Conservation (phyloP, 805 yeast genomes). For the Metschnikowia santaceciliae region DNA sequence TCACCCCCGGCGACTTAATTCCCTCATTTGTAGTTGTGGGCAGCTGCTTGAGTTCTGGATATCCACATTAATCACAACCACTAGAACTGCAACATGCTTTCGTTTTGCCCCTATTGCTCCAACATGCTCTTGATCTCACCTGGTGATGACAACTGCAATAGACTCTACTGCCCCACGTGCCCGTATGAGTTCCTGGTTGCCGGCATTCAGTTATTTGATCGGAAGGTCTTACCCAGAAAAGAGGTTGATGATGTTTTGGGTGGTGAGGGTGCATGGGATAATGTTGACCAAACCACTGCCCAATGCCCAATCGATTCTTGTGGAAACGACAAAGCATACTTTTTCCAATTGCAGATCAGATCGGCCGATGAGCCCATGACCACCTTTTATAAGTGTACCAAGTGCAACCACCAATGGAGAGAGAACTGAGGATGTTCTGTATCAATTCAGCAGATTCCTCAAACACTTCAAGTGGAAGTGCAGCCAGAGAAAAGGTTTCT, state of each 20-base stretch:
- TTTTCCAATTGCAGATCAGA: constrained; percentile 93
- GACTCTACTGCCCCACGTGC: constrained; percentile 87
- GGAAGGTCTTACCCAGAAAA: constrained; percentile 78
- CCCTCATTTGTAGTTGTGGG: background rate
- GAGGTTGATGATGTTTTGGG: constrained; percentile 96
- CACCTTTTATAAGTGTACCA: constrained; percentile 91
- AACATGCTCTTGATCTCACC: constrained; percentile 75
- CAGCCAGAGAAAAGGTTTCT: background rate
- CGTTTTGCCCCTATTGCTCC: constrained; percentile 93
- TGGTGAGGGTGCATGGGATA: constrained; percentile 98
- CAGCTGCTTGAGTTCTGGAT: background rate
- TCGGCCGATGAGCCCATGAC: constrained; percentile 99
- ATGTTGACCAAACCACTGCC: constrained; percentile 91
- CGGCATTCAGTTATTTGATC: constrained; percentile 79
- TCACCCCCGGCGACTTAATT: background rate
- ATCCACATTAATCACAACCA: background rate
- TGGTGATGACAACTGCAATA: constrained; percentile 54
- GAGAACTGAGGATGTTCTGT: constrained; percentile 54
- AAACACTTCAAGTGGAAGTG: background rate
- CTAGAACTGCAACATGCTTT: constrained; percentile 52
- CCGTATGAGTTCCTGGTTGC: constrained; percentile 90
- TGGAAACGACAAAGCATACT: constrained; percentile 88
- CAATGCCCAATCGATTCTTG: constrained; percentile 89
- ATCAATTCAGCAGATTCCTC: background rate
- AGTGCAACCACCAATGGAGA: constrained; percentile 94